Evolutionary conservation across 176 grass and related monocot species (phyloP), one percentile per base, ranked within the genome.

Genomic region (Hordeum marinum): DNA sequence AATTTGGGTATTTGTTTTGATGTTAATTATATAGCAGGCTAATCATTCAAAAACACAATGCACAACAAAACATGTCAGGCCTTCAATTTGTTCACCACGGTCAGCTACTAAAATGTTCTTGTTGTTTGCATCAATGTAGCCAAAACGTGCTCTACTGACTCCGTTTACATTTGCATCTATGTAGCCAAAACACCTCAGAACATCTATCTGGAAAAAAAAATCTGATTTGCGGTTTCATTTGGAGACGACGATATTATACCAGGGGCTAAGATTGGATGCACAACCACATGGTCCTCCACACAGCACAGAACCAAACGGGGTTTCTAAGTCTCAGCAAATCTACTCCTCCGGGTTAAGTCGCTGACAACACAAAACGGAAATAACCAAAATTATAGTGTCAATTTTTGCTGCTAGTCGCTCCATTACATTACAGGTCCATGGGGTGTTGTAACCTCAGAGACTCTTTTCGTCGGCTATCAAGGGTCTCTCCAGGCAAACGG

Each of bases 331-430:
- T 43, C 36, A 79, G 7, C 39, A 9, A 64, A 63, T 64, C 59
- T 63, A 64, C 37, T 85, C 63, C 48, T 64, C 58, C 1, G 4
- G 18, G 65, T 74, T n/a, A 87, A 64, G 77, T 36, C 31, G 31
- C 64, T 21, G 65, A 68, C 32, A 82, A 58, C 18, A 6, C 9
- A 36, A 50, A 83, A 78, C 29, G 68, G n/a, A 48, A 67, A 32
- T 36, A 23, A 68, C 57, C 68, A 86, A 87, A 90, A 80, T 74
- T 87, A 87, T 68, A 74, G 21, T 18, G 82, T 66, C 34, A 37
- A 63, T 27, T 87, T 87, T 87, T 34, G 29, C 13, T 66, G 52
- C 52, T 21, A 57, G 52, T 57, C 52, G 18, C 63, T 88, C 84
- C 72, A n/a, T 85, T 63, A 80, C 66, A 76, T 57, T 57, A 55